Evolutionary conservation across 345 rosid species (phyloP), one percentile per base, ranked within the genome.

Genomic region (Erucastrum elatum): DNA sequence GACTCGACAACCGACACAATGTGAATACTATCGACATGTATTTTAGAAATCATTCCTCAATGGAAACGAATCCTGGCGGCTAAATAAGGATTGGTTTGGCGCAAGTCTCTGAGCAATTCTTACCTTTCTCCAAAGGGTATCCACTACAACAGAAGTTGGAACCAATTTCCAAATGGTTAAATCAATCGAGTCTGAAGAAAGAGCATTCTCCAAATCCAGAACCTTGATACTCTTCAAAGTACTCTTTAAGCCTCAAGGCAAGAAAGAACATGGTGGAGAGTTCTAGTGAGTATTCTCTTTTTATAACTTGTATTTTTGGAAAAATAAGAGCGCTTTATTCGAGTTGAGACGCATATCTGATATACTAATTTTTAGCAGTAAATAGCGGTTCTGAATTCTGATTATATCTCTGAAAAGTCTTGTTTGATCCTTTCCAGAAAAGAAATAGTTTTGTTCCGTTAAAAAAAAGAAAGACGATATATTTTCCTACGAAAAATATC

Each of bases 121-220:
- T 4, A 26, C 64, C 12, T 21, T 25, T 25, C 64, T 10, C 64
- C 61, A 55, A 55, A 55, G 11, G 27, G 61, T 55, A 26, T 26
- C n/a, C n/a, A 25, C n/a, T 59, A 59, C 64, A 59, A 59, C n/a
- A 59, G n/a, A 59, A 59, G 33, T 26, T 59, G 64, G 64, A 59
- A 5, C n/a, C 17, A 25, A 56, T 25, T 55, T 59, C 33, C 1
- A 59, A 59, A 59, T 26, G 62, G 5, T 8, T 21, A 8, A 8
- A 59, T 25, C 64, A 25, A 25, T 3, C 64, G 64, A 25, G 13
- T 59, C 7, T 59, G 64, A 10, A 17, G 29, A 41, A 41, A 41
- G 3, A 41, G 9, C 21, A n/a, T 51, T 51, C 58, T 51, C 58
- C 58, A 51, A 51, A 51, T 51, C 8, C 21, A n/a, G 21, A 51